Base-by-base conservation (phyloP, 345 rosid genomes). In the Boechera stricta region DNA sequence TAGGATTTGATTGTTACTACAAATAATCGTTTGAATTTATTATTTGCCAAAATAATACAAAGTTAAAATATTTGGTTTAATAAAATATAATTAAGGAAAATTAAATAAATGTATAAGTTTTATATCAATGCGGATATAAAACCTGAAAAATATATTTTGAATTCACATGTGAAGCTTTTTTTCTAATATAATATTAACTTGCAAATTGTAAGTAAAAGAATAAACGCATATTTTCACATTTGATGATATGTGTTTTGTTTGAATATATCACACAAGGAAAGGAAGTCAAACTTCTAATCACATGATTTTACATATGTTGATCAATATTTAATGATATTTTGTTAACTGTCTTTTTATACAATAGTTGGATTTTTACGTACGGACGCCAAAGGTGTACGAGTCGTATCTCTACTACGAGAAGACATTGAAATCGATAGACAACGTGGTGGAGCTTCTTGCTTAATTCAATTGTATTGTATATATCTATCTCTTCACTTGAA, bases 311-410 rank as follows among this genome's bases (percentile, higher is more conserved):
- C 32, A 31, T 31, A 31, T 31, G 4, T 31, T 31, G 32, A 31
- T 31, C 32, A 31, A 28, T 28, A 28, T 28, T 28, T 39, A 39
- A 1, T 39, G 10, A 41, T 3, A 10, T 10, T 10, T 41, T 41
- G 5, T 41, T 41, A 10, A 39, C 2, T 38, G 15, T 42, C 13
- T 44, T 11, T 4, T 44, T 0, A 44, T 44, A 41, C 4, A 67
- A 29, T 85, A 91, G 98, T 69, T 94, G 62, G 97, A 94, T 77
- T 65, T 49, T 48, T 88, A 84, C 58, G 87, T 94, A 10, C 86
- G 97, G 13, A 87, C 92, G 24, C 97, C 98, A 1, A 94, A 86
- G 77, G 93, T 90, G 16, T 94, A 94, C n/a, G 96, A 92, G 78
- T 94, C 98, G 4, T 92, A 90, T 72, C 58, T 92, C 31, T 92